Base-by-base conservation (phyloP, 225 moss, liverwort and hornwort species). In the Climacium dendroides region DNA sequence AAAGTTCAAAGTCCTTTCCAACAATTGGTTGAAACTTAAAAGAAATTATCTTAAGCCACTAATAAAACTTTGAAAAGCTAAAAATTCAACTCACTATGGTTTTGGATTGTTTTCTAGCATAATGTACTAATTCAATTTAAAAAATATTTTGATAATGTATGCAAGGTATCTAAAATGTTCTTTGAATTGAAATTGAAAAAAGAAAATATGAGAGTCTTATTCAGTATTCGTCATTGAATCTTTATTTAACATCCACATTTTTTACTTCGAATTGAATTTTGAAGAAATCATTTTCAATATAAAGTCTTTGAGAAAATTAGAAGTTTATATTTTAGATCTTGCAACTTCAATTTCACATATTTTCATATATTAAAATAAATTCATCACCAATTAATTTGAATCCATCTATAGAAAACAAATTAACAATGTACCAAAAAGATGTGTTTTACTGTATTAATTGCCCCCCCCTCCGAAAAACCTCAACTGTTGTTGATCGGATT, bases 71-170 rank as follows among this genome's bases (percentile, higher is more conserved):
- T 76, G 5, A 19, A 30, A 47, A 74, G 20, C 13, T 74, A 48
- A 7, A 2, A 32, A 30, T n/a, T n/a, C 10, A 53, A 76, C 2
- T 34, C 24, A 53, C 4, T 53, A 15, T 7, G 1, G 15, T 8
- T 6, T 35, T 35, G 2, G 4, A 0, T n/a, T 53, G 6, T 76
- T 76, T 0, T 15, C 15, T 6, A 11, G 1, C 1, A 48, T 30
- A 19, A 30, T 20, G 50, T 3, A 48, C 19, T 17, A 32, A 13
- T 74, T 50, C 20, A 12, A 74, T 32, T n/a, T n/a, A n/a, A 18
- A 29, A 47, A 47, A 0, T 3, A 47, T 73, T 73, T 70, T 47
- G 8, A 32, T 32, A 30, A 19, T 30, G 18, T 30, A 19, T 48
- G 2, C 7, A 48, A 74, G 7, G 10, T 74, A 32, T 48, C 1